Evolutionary conservation across 768 basidiomycete species (phyloP), one percentile per base, ranked within the genome.

Genomic region (Pholiota microspora): DNA sequence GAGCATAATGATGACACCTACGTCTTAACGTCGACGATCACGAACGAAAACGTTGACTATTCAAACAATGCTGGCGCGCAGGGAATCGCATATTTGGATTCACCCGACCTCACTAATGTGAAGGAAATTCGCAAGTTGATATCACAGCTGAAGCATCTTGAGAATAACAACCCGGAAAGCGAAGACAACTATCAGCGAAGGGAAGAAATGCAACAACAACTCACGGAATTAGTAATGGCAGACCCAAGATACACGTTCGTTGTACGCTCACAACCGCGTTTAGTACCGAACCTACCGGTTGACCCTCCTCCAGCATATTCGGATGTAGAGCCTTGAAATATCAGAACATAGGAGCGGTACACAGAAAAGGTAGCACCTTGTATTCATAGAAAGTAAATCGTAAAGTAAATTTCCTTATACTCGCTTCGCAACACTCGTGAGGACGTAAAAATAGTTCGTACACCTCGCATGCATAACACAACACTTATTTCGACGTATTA

Each of bases 251-350:
- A 51, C 23, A 25, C 6, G 10, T 25, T 51, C 10, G 32, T 12
- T 15, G 12, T 48, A 15, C 15, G 18, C 8, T n/a, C 47, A 12
- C n/a, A 15, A 16, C 10, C 34, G 8, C 35, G n/a, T n/a, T n/a
- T n/a, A n/a, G n/a, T n/a, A n/a, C n/a, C n/a, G n/a, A n/a, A n/a
- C n/a, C n/a, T 36, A 16, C n/a, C 24, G 25, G 8, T 29, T 12
- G 49, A 25, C 5, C 49, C 49, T 24, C 49, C 49, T n/a, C 49
- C 49, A 4, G 38, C 49, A 18, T 51, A 51, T 24, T 24, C 49
- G 4, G 35, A 51, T 9, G 24, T 15, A 16, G n/a, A n/a, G n/a
- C n/a, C n/a, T n/a, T n/a, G n/a, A n/a, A n/a, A n/a, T n/a, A n/a
- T n/a, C n/a, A n/a, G n/a, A n/a, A n/a, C n/a, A n/a, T n/a, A n/a